A percentile compares a stretch with the other conserved stretches of the same genome.
phyloP scores from a whole-genome alignment of 495 filamentous ascomycete species.

The Penicillium bialowiezense region DNA sequence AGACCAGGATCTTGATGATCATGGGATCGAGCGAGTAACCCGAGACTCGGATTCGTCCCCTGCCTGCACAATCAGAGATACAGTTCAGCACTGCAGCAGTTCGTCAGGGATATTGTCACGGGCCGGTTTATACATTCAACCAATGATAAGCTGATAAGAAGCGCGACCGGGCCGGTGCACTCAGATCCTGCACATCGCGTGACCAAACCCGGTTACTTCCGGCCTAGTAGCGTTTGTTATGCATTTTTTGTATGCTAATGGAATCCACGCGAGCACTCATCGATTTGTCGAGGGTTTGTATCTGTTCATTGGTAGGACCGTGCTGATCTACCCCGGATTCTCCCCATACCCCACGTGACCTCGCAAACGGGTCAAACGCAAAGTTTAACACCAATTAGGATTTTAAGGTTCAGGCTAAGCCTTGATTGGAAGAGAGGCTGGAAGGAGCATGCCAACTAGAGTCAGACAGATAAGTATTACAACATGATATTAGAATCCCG shows the following conservation, averaged over 20 bases:
- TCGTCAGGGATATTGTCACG: conserved; percentile 1
- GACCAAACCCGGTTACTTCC: neutral
- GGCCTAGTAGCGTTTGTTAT: neutral
- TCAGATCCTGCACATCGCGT: neutral
- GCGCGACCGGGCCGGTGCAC: conserved; percentile 12
- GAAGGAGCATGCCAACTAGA: neutral
- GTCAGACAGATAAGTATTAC: neutral
- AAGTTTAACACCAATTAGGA: conserved; percentile 1
- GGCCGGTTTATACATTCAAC: conserved; percentile 10
- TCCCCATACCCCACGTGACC: neutral
- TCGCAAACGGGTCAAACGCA: neutral
- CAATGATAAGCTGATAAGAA: conserved; percentile 10
- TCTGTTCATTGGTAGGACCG: neutral
- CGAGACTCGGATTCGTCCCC: neutral
- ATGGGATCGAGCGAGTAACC: neutral
- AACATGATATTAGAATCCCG: conserved; percentile 1
- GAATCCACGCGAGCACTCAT: too few relatives aligned
- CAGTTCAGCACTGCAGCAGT: neutral
- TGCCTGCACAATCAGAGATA: neutral
- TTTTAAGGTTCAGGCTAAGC: neutral
- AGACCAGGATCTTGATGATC: neutral
- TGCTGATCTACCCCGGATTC: conserved; percentile 3
- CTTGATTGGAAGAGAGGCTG: neutral
- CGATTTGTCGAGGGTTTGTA: neutral
- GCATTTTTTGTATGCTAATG: neutral